Evolutionary conservation across 495 filamentous ascomycete genomes (phyloP), one percentile per base, ranked within the genome.

Genomic region (Aspergillus kassunensis): DNA sequence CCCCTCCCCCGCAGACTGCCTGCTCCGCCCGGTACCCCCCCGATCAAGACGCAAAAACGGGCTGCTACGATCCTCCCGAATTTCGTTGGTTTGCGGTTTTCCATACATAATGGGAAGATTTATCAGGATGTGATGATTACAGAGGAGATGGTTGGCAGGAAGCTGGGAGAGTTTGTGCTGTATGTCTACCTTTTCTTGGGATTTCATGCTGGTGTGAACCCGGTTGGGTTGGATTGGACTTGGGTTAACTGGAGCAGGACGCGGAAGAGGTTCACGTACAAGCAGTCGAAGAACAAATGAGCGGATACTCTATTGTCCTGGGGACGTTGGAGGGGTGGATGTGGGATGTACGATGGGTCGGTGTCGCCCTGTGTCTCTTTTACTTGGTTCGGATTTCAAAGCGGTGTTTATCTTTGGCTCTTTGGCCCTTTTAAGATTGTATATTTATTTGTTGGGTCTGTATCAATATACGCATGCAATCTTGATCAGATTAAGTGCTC

Each of bases 121-220:
- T 98, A 98, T 65, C 67, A 88, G 54, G 95, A 97, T 66, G 75
- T 97, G 25, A 76, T 77, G 40, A 86, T 98, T 53, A 96, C 91
- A 34, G 92, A 97, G 70, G 90, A 97, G 64, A 97, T 98, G 95
- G 95, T 98, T 13, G 93, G 95, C 35, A 86, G 95, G 68, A 98
- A 97, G 72, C 76, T 98, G 62, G 93, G 93, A 54, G 95, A 97
- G 75, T 98, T 96, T 70, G 82, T 91, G 55, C 61, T 80, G 91
- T 96, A 82, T 69, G 91, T 85, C 36, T 44, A 18, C 19, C 10
- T 23, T 33, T 27, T 9, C 9, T 9, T 4, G 24, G 24, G 43
- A 15, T 42, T 27, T n/a, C n/a, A n/a, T n/a, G n/a, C n/a, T n/a
- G n/a, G 9, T 23, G 43, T 20, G 15, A 1, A 29, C 8, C n/a